Base-by-base conservation (phyloP, 306 rosid species). In the Senna siamea region DNA sequence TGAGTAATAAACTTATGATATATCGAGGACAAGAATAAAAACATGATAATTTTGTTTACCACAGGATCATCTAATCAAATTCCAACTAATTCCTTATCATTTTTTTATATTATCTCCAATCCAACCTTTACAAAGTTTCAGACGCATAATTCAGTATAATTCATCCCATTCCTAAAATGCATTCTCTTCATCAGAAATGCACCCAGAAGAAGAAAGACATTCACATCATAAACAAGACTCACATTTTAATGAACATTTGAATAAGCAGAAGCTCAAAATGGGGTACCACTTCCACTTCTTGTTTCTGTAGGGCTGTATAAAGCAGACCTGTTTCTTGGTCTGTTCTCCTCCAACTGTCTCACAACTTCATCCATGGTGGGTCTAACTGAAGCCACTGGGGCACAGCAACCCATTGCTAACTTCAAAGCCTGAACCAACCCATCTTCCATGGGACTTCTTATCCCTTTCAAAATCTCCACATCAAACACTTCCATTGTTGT, bases 341-440 rank as follows among this genome's bases (percentile, higher is more conserved):
- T 89, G 80, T 92, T 92, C 80, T 95, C 99, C 79, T 95, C 99
- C 86, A 95, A 84, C 75, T 95, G 98, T 88, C 91, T 88, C 82
- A 95, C 97, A 69, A 95, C 92, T 81, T 95, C 99, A 4, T 94
- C 96, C 96, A 94, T 94, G 83, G 87, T 78, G 2, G 99, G 99
- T 78, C 99, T 90, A 53, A 95, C 98, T 0, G 98, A 73, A 41
- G 93, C 90, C 73, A 95, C 98, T 3, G 99, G 99, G 38, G 99
- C 98, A 72, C 99, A 95, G 74, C 99, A 95, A 9, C 99, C 99
- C 99, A 95, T 95, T 54, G 98, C 99, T 15, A 95, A 89, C 83
- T 92, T 95, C 86, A 95, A 69, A 14, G 97, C 97, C 41, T 95
- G 98, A 50, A 95, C 76, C 82, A 95, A 65, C 17, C 99, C 99